These are phyloP conservation scores for Naganishia antarctica DNA, from an alignment of 768 basidiomycete species.

Conservation along the genomic window DNA sequence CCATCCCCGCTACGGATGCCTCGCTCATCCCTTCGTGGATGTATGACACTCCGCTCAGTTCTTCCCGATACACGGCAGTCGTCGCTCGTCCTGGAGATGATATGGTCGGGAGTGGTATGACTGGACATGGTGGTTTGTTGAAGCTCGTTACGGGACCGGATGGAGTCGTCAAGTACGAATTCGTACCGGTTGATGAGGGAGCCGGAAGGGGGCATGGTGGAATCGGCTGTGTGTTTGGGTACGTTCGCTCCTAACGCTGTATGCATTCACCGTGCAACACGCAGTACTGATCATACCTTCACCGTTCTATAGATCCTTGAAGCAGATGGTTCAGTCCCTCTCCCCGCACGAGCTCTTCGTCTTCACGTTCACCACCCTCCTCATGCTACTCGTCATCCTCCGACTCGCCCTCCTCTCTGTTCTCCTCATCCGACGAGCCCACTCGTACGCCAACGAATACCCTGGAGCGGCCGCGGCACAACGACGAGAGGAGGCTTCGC, in stretches of 20 bases:
- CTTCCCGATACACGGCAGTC: background rate
- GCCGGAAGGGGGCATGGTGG: background rate
- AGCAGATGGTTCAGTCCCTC: background rate
- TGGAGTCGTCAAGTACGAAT: conserved; percentile 1
- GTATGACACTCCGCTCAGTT: background rate
- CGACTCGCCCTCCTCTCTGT: background rate
- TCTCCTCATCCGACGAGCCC: conserved; percentile 15
- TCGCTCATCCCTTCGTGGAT: conserved; percentile 7
- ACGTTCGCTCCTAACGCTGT: background rate
- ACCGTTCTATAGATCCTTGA: background rate
- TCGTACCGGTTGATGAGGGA: background rate
- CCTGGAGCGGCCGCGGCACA: conserved; percentile 4
- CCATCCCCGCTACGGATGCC: background rate
- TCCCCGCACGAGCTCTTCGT: conserved; percentile 7
- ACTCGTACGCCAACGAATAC: conserved; percentile 1
- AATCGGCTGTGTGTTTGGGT: conserved; percentile 5
- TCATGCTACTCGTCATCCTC: conserved; percentile 22
- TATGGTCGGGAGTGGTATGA: background rate
- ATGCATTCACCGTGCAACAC: background rate
- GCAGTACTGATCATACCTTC: background rate
- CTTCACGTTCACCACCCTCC: background rate
- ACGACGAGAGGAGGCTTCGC: background rate
- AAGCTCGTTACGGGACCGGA: conserved; percentile 3
- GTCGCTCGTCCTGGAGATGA: background rate
- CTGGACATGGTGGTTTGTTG: background rate